Conservation (phyloP, 164 flowering plant genomes). For the Annona cherimola region DNA sequence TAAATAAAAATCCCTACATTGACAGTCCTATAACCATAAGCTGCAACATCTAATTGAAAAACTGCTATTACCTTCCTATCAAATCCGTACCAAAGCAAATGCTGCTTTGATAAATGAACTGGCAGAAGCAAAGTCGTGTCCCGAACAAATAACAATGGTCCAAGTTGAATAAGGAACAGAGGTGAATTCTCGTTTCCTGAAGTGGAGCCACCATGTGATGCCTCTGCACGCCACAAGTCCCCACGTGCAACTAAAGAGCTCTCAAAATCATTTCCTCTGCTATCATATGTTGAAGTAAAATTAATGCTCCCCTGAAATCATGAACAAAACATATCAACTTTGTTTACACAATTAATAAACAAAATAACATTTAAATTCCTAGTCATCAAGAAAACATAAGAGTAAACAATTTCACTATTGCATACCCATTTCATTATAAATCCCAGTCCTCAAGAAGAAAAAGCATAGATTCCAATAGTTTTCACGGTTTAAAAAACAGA, state of each 20-base stretch:
- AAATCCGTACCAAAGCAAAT: slow-evolving; percentile 99
- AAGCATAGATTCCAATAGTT: too few species aligned
- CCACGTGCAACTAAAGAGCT: slow-evolving; percentile 86
- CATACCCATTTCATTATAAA: too few species aligned
- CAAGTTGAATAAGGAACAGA: slow-evolving; percentile 86
- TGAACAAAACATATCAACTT: background rate
- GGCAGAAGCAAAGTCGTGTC: slow-evolving; percentile 92
- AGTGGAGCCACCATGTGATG: slow-evolving; percentile 71
- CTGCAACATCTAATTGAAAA: background rate
- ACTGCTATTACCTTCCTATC: slow-evolving; percentile 68
- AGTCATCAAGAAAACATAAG: background rate
- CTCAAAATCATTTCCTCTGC: slow-evolving; percentile 66
- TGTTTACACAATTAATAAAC: background rate
- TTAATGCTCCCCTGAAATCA: slow-evolving; percentile 63
- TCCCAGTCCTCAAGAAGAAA: too few species aligned
- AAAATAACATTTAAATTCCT: background rate
- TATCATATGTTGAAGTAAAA: slow-evolving; percentile 77
- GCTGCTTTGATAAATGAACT: slow-evolving; percentile 91
- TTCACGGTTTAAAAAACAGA: too few species aligned
- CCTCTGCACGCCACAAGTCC: slow-evolving; percentile 96
- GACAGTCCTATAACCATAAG: background rate
- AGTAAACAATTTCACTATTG: background rate
- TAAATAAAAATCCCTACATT: background rate
- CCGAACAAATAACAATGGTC: slow-evolving; percentile 87
- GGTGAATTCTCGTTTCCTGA: slow-evolving; percentile 75